These are phyloP conservation scores for Tetrahymena elliotti DNA, from an alignment of 73 alveolate species.

Conservation along the genomic window DNA sequence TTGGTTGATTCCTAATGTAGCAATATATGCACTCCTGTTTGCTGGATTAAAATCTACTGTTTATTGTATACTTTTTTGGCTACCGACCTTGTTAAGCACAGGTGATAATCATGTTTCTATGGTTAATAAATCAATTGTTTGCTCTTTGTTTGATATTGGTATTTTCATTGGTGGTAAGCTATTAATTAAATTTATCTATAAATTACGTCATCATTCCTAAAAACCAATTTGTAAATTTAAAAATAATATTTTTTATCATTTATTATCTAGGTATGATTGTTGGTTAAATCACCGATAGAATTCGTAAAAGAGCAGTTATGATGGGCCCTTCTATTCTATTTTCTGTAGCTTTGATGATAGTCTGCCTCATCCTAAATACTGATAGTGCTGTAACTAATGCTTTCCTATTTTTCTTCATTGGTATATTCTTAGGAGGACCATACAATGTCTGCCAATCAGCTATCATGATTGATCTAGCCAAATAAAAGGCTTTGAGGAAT, in stretches of 20 bases:
- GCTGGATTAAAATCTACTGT: background rate
- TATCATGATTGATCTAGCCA: background rate
- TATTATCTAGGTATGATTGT: background rate
- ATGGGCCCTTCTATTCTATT: background rate
- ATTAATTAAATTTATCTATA: background rate
- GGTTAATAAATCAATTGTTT: background rate
- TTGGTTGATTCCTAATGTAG: background rate
- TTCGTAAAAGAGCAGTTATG: background rate
- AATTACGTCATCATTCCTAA: background rate
- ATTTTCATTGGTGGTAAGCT: background rate
- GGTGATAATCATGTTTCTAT: background rate
- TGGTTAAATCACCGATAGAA: background rate
- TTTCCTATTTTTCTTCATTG: background rate
- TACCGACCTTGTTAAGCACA: background rate
- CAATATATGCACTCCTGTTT: background rate
- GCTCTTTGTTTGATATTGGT: background rate
- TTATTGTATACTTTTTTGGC: background rate
- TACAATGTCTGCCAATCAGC: background rate
- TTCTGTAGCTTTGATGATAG: background rate
- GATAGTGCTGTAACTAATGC: background rate
- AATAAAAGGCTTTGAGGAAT: background rate
- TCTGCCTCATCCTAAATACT: background rate
- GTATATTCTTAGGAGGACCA: background rate
- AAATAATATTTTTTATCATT: background rate
- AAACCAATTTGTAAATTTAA: background rate